Conservation (phyloP, 192 early-diverging fungal species). For the Oehlia diaphana region DNA sequence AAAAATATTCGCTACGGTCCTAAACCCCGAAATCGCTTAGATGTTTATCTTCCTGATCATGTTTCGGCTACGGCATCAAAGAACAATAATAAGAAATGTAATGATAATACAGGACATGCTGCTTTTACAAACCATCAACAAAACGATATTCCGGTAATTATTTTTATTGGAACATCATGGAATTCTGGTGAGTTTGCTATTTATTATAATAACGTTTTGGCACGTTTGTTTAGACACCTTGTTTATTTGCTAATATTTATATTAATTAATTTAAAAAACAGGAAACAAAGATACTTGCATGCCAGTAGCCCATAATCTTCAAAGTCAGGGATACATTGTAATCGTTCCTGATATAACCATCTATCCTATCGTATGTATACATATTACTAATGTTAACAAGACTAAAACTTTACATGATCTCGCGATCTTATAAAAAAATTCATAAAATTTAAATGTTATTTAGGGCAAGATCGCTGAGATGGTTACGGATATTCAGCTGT, state of each 20-base stretch:
- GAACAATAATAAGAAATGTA: not conserved
- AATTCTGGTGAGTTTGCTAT: constrained; percentile 8
- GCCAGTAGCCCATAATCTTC: constrained; percentile 48
- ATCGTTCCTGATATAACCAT: constrained; percentile 47
- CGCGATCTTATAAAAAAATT: not conserved
- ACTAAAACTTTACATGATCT: not conserved
- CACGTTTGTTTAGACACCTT: no score
- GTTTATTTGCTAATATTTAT: not conserved
- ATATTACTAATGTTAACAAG: not conserved
- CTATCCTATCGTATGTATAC: constrained; percentile 36
- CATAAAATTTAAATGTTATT: not conserved
- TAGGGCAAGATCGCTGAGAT: constrained; percentile 44
- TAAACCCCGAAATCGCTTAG: constrained; percentile 1
- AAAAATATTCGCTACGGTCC: constrained; percentile 22
- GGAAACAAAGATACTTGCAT: constrained; percentile 45
- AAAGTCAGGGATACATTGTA: constrained; percentile 48
- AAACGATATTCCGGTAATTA: constrained; percentile 16
- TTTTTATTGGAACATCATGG: constrained; percentile 27
- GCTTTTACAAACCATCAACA: not conserved
- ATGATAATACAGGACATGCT: not conserved
- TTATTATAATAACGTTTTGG: no score
- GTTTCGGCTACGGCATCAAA: not conserved
- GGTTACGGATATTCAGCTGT: constrained; percentile 44
- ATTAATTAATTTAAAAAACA: not conserved
- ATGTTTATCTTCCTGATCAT: constrained; percentile 14